These are phyloP conservation scores for Leptographium procerum DNA, from an alignment of 2,329 filamentous ascomycete genomes.

Conservation along the genomic window DNA sequence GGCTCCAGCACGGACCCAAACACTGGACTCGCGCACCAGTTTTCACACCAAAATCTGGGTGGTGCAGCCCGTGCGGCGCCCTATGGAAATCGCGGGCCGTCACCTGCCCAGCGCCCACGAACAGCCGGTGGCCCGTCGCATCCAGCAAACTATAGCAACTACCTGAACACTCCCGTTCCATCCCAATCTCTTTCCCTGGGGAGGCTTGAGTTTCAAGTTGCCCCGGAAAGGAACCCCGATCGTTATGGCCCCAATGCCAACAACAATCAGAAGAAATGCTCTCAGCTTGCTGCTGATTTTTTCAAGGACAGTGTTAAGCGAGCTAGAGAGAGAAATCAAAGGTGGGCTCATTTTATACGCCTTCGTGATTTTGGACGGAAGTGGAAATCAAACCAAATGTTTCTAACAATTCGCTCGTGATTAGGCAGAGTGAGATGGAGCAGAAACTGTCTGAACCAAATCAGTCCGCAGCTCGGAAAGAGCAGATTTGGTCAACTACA, in stretches of 20 bases:
- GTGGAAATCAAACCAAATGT: background rate
- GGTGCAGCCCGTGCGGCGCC: constrained; percentile 57
- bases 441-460: constrained; percentile 69
- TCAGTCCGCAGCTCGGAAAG: constrained; percentile 64
- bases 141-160: constrained; percentile 49
- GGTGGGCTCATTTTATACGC: too few relatives aligned
- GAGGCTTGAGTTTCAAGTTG: constrained; percentile 60
- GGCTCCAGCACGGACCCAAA: constrained; percentile 63
- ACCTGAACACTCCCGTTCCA: constrained; percentile 59
- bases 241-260: constrained; percentile 55
- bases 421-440: constrained; percentile 83
- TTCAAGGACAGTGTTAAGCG: constrained; percentile 98
- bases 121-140: constrained; percentile 65
- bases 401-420: background rate
- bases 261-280: constrained; percentile 61
- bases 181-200: constrained; percentile 40
- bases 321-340: constrained; percentile 86
- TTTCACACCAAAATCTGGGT: constrained; percentile 89
- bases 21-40: constrained; percentile 86
- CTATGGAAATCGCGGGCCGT: constrained; percentile 56
- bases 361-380: background rate
- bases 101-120: constrained; percentile 66
- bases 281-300: constrained; percentile 70
- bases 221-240: constrained; percentile 79
- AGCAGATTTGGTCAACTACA: constrained; percentile 73